Conservation (phyloP, 2,329 filamentous ascomycete species). For the Talaromyces sp. region DNA sequence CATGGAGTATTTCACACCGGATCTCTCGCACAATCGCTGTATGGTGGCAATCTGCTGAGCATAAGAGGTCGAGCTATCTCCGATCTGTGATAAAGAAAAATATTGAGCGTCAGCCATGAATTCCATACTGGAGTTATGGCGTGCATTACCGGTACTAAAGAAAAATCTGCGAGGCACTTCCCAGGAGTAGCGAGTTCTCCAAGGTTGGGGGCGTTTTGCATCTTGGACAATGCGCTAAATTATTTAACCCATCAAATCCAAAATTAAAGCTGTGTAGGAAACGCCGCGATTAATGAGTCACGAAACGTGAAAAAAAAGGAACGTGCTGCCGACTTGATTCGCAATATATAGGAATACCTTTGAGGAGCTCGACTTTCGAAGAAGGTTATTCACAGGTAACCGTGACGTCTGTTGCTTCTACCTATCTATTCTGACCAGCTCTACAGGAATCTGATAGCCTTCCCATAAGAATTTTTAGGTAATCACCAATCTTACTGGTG, state of each 20-base stretch:
- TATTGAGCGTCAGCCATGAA: neutral
- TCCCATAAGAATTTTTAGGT: too few relatives aligned
- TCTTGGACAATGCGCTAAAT: neutral
- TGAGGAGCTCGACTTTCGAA: neutral
- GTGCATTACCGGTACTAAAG: conserved; percentile 62
- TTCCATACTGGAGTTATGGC: neutral
- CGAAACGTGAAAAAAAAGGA: neutral
- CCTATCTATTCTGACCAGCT: too few relatives aligned
- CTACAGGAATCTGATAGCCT: too few relatives aligned
- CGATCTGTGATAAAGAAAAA: conserved; percentile 48
- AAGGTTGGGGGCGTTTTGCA: conserved; percentile 8
- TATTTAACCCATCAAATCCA: neutral
- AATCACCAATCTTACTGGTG: too few relatives aligned
- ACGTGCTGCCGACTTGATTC: neutral
- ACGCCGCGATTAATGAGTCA: neutral
- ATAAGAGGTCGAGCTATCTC: conserved; percentile 68
- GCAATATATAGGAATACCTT: neutral
- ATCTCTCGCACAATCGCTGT: conserved; percentile 72
- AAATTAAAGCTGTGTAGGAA: neutral
- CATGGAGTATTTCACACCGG: conserved; percentile 75
- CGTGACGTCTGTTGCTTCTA: neutral
- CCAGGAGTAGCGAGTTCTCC: conserved; percentile 54
- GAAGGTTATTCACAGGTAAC: neutral
- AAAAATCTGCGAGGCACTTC: conserved; percentile 79
- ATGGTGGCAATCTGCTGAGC: conserved; percentile 79